Base-by-base conservation (phyloP, 305 asterid genomes). In the Plantago lanceolata region DNA sequence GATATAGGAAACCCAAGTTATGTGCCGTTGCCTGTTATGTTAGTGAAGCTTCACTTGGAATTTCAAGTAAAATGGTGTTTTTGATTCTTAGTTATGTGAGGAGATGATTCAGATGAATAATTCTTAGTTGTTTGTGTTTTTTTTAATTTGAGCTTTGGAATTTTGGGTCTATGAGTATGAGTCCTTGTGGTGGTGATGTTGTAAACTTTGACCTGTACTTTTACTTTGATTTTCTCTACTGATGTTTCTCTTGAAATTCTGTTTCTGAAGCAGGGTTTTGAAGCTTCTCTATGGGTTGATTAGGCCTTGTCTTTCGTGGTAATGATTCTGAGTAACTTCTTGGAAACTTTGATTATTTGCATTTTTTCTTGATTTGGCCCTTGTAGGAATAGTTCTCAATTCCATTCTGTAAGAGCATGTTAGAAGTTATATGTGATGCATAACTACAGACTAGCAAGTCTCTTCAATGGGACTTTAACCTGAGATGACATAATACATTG, bases 201-300 rank as follows among this genome's bases (percentile, higher is more conserved):
- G n/a, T n/a, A n/a, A n/a, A n/a, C n/a, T n/a, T n/a, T n/a, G 26
- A 21, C 26, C 57, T 63, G 55, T 3, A 64, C 66, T 61, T 66
- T 31, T 58, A 29, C 37, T 60, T 66, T 47, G 26, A 12, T 18
- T 15, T 35, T 43, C 18, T 53, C 19, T 44, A 19, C 57, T 66
- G 66, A 50, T 64, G 49, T 29, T 19, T 66, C 28, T 12, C 35
- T 20, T n/a, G 19, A 60, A 61, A 51, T 51, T 62, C 57, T 24
- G 54, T 37, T 26, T 45, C 24, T 70, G 76, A 57, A 71, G 52
- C 66, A 63, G 73, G 67, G 50, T 43, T 24, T 56, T 60, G 33
- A 47, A 20, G 62, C 63, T 48, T 62, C 61, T 64, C 47, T 48
- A 40, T 68, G 69, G 53, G 67, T 26, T 55, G 73, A 57, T 67